phyloP scores from a whole-genome alignment of 2,329 filamentous ascomycete genomes.

The Fragosphaeria purpurea region DNA sequence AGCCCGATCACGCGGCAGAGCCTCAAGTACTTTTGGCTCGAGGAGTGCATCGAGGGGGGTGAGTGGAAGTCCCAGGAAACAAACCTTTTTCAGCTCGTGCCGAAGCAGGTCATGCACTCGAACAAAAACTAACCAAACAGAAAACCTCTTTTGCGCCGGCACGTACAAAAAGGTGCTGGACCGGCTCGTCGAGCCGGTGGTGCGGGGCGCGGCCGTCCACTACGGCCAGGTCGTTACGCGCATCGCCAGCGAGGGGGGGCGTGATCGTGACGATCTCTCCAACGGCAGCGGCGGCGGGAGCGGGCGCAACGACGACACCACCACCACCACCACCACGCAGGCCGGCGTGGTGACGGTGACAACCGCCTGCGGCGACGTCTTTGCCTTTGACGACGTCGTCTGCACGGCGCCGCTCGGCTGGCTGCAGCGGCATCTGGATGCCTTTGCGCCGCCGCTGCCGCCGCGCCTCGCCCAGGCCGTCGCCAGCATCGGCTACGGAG shows the following conservation, averaged over 20 bases:
- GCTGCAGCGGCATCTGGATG: conserved; percentile 47
- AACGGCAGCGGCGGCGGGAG: no score
- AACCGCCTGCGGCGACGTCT: conserved; percentile 31
- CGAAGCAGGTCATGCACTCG: no score
- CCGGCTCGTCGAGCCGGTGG: conserved; percentile 45
- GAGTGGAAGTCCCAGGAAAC: conserved; percentile 12
- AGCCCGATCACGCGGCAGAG: conserved; percentile 55
- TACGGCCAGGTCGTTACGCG: conserved; percentile 37
- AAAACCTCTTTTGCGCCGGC: conserved; percentile 50
- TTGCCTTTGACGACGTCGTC: conserved; percentile 58
- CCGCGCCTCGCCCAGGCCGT: conserved; percentile 50
- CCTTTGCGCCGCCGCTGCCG: conserved; percentile 53
- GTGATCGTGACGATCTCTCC: no score
- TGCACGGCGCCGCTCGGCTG: conserved; percentile 60
- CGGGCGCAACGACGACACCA: conserved; percentile 12
- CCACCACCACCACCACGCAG: conserved; percentile 6
- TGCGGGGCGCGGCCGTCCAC: conserved; percentile 44
- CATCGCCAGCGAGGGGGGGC: conserved; percentile 22
- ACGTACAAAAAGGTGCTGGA: conserved; percentile 51
- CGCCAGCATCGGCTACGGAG: conserved; percentile 56
- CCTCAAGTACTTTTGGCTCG: conserved; percentile 67
- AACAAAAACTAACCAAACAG: conserved; percentile 22
- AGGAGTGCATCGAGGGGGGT: conserved; percentile 67
- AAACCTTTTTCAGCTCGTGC: no score
- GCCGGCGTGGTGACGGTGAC: conserved; percentile 31